Evolutionary conservation across 1,284 basidiomycete species (phyloP).

Genomic region (Tremellales sp.): DNA sequence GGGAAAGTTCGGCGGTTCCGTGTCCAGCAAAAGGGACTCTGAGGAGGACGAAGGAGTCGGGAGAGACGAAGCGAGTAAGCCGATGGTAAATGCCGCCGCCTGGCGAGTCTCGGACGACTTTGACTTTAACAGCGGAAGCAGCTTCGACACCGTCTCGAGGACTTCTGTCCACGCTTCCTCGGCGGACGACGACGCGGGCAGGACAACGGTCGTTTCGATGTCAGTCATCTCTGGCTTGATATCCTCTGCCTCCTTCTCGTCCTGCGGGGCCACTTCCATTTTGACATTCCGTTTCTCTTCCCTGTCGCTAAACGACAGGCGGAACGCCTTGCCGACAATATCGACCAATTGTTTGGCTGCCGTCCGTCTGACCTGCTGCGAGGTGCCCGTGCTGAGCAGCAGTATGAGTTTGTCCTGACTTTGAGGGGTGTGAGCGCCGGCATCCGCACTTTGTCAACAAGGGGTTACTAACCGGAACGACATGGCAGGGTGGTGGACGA

Average conservation of each 20-base stretch:
- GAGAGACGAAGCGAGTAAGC: constrained; percentile 36
- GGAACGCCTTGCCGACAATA: constrained; percentile 40
- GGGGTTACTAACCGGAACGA: constrained; percentile 14
- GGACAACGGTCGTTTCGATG: constrained; percentile 5
- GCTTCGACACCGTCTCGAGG: constrained; percentile 41
- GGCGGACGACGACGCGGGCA: constrained; percentile 18
- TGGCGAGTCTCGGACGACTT: constrained; percentile 46
- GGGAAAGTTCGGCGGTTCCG: constrained; percentile 24
- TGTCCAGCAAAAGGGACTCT: background rate
- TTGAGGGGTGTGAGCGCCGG: background rate
- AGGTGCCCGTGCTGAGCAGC: constrained; percentile 48
- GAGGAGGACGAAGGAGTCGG: constrained; percentile 22
- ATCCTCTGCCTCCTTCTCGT: constrained; percentile 5
- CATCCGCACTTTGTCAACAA: background rate
- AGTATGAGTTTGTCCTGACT: constrained; percentile 49
- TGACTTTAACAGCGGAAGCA: constrained; percentile 44
- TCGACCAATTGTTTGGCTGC: constrained; percentile 48
- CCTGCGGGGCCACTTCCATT: constrained; percentile 7
- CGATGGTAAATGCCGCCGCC: constrained; percentile 45
- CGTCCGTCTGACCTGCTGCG: constrained; percentile 43
- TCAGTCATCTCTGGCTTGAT: constrained; percentile 5
- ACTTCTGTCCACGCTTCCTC: constrained; percentile 48
- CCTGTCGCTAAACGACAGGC: constrained; percentile 19
- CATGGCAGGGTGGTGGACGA: constrained; percentile 13
- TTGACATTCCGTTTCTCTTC: constrained; percentile 36